Base-by-base conservation (phyloP, 2,329 filamentous ascomycete species). In the Paraphoma chrysanthemicola region DNA sequence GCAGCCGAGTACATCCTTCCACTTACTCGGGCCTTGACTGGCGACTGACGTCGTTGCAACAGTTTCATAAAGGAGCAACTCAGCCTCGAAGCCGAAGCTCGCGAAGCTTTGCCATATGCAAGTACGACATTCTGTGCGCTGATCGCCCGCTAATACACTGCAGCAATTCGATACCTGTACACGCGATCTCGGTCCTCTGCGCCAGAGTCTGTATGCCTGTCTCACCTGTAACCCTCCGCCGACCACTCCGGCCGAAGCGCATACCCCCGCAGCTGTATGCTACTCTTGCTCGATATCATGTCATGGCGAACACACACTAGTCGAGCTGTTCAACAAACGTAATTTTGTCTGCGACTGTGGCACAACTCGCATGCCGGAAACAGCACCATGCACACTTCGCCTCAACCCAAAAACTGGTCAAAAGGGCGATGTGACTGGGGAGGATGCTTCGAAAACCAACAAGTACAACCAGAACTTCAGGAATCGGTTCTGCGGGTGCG, bases 341-440 rank as follows among this genome's bases (percentile, higher is more conserved):
- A 89, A 97, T 78, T 98, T 99, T 71, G 91, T 91, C 41, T 99
- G 95, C 79, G 95, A 99, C 76, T 99, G 95, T 70, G 95, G 95
- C 28, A 97, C 93, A 0, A 92, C 89, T 44, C 88, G 94, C 49
- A 83, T 96, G 28, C 86, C 88, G 0, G 80, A 84, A 1, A 87
- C 84, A 3, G 88, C 86, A 51, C 89, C 91, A 17, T 99, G 95
- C 73, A 87, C 82, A 0, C 80, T 99, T 53, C 90, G 93, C 43
- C 77, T 89, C 56, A 89, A 96, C 67, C 78, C 88, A 11, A 79
- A 81, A 59, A 96, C 91, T 14, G 92, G 91, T 48, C 85, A 83
- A 39, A 93, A 92, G 71, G 92, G 92, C 28, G 84, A 82, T 44
- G 91, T 96, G 10, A 88, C 89, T 69, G 92, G 89, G 0, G 91